A percentile compares a stretch with the other conserved stretches of the same genome.
These are phyloP conservation scores for Begonia peltatifolia DNA, from an alignment of 306 rosid genomes.

Conservation along the genomic window DNA sequence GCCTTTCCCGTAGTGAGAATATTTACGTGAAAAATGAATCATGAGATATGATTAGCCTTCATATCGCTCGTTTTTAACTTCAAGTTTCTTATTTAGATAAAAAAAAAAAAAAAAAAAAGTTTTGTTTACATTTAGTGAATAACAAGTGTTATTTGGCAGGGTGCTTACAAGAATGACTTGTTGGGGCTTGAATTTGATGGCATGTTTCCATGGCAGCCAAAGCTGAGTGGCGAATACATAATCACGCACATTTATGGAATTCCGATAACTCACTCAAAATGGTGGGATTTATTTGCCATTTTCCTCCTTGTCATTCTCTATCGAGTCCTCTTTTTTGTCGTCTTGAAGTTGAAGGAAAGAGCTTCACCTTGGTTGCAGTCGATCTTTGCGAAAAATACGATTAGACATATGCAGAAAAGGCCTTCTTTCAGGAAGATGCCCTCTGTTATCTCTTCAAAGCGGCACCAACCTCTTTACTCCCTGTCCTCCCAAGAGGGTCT, in stretches of 20 bases:
- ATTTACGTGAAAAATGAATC: too few relatives aligned
- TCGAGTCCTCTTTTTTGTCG: constrained; percentile 50
- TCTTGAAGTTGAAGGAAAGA: constrained; percentile 65
- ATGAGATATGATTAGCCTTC: too few relatives aligned
- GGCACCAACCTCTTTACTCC: constrained; percentile 56
- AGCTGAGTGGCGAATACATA: constrained; percentile 56
- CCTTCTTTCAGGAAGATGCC: constrained; percentile 65
- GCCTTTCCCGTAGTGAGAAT: too few relatives aligned
- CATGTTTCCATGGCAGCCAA: constrained; percentile 37
- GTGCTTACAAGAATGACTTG: constrained; percentile 83
- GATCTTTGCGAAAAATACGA: constrained; percentile 37
- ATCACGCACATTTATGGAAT: constrained; percentile 53
- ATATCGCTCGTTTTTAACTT: too few relatives aligned
- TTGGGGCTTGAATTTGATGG: constrained; percentile 76
- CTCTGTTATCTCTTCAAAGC: constrained; percentile 37
- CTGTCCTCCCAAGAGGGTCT: constrained; percentile 86
- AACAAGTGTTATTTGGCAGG: constrained; percentile 25
- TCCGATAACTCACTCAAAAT: constrained; percentile 47
- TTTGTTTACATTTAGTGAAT: too few relatives aligned
- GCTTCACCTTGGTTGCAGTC: constrained; percentile 40
- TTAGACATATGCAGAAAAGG: constrained; percentile 45
- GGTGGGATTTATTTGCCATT: constrained; percentile 86
- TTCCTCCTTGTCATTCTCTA: constrained; percentile 31
- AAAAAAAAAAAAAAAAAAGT: too few relatives aligned
- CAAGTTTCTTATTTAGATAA: too few relatives aligned